Base-by-base conservation (phyloP, 768 basidiomycete genomes). In the Boletus subparvulus region DNA sequence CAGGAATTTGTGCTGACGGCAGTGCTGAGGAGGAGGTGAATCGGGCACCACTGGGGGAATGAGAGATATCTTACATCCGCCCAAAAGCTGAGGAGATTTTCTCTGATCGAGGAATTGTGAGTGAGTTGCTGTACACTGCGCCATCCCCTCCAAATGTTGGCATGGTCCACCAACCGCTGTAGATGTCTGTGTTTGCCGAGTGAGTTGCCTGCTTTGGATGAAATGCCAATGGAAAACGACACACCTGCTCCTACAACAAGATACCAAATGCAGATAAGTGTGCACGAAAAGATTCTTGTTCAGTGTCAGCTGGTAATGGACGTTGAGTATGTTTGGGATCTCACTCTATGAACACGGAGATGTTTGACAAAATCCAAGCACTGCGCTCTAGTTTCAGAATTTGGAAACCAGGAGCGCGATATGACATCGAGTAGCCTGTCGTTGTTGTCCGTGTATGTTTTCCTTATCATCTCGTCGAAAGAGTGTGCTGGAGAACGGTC, bases 261-360 rank as follows among this genome's bases (percentile, higher is more conserved):
- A 44, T n/a, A 41, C 40, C 26, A 69, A 8, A 49, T 73, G 69
- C 17, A 60, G 41, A 44, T 61, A 72, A 4, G 58, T 59, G 36
- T 72, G 47, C 55, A 64, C 46, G 21, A 69, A 66, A 30, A 73
- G 54, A 50, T 61, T n/a, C 69, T 70, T 44, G 48, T 36, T 16
- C 37, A 11, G 16, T 8, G 49, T 69, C 48, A 65, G 54, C 32
- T 24, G 33, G 43, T 17, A 3, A n/a, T 16, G 19, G 28, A 37
- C 3, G 9, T 17, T 4, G 54, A 40, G 35, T 4, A 45, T 30
- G 19, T 9, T 14, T 50, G 13, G 3, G 24, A 32, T 13, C 54
- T 54, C 42, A 72, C 69, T 39, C 17, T 70, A 30, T 69, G 50
- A 8, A 70, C 46, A 33, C 55, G 61, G 33, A 70, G 49, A 43